Conservation (phyloP, 176 grass and related monocot genomes). For the Thalia dealbata region DNA sequence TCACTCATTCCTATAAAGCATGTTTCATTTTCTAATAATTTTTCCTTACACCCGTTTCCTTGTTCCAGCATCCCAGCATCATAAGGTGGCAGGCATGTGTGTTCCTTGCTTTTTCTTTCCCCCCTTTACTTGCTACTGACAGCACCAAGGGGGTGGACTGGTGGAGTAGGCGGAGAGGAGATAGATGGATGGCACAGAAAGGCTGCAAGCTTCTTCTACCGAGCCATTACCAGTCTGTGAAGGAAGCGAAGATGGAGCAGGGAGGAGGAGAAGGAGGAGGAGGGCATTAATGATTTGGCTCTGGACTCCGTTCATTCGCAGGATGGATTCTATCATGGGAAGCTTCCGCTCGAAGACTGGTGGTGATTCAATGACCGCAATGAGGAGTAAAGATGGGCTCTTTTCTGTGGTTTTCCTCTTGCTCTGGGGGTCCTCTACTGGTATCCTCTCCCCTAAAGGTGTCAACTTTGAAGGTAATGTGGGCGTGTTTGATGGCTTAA, state of each 20-base stretch:
- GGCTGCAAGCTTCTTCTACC: slow-evolving; percentile 54
- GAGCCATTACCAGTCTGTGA: slow-evolving; percentile 17
- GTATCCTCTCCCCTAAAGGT: slow-evolving; percentile 72
- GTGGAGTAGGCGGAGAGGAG: no score
- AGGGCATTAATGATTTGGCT: slow-evolving; percentile 32
- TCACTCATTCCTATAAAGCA: slow-evolving; percentile 10
- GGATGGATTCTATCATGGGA: slow-evolving; percentile 8
- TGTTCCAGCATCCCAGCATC: slow-evolving; percentile 33
- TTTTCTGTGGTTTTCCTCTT: slow-evolving; percentile 23
- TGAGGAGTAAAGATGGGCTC: slow-evolving; percentile 9
- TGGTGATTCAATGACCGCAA: slow-evolving; percentile 27
- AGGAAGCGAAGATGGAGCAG: neutral
- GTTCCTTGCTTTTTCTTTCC: slow-evolving; percentile 29
- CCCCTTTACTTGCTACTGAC: slow-evolving; percentile 32
- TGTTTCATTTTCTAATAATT: slow-evolving; percentile 16
- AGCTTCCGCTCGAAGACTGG: slow-evolving; percentile 9
- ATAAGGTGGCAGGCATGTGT: slow-evolving; percentile 61
- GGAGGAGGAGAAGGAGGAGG: slow-evolving; percentile 18
- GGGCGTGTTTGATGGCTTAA: slow-evolving; percentile 9
- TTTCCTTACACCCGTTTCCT: slow-evolving; percentile 31
- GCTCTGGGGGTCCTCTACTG: slow-evolving; percentile 30
- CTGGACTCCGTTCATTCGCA: neutral
- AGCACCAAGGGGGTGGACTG: slow-evolving; percentile 26
- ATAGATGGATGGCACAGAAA: slow-evolving; percentile 15
- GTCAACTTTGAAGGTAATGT: slow-evolving; percentile 83